Evolutionary conservation across 495 filamentous ascomycete species (phyloP).

Genomic region (Penicillium odoratum): DNA sequence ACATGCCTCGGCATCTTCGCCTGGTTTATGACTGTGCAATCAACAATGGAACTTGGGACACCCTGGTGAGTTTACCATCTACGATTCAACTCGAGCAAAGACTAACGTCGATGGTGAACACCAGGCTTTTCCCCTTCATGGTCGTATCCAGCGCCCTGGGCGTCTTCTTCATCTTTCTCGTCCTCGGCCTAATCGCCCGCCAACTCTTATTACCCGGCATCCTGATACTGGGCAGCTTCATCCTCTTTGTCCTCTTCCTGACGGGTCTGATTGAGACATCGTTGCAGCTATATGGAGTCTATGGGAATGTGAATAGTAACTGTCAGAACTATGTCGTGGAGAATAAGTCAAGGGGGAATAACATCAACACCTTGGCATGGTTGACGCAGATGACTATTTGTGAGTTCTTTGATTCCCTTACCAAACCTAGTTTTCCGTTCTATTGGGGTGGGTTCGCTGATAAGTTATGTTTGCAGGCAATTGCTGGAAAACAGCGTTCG

Average conservation of each 20-base stretch:
- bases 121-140: slow-evolving; percentile 93
- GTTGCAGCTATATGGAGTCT: slow-evolving; percentile 84
- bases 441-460: not conserved
- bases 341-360: slow-evolving; percentile 58
- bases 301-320: slow-evolving; percentile 71
- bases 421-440: not conserved
- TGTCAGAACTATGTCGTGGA: slow-evolving; percentile 73
- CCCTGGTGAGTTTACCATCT: slow-evolving; percentile 68
- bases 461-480: slow-evolving; percentile 34
- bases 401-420: slow-evolving; percentile 41
- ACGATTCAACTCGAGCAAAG: not conserved
- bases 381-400: slow-evolving; percentile 86
- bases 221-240: slow-evolving; percentile 87
- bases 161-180: slow-evolving; percentile 69
- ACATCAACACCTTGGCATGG: slow-evolving; percentile 74
- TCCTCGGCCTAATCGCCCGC: slow-evolving; percentile 72
- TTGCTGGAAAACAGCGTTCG: slow-evolving; percentile 62
- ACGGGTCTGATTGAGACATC: slow-evolving; percentile 87
- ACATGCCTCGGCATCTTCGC: slow-evolving; percentile 85
- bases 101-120: not conserved
- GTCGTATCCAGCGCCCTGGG: slow-evolving; percentile 68
- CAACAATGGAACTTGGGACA: slow-evolving; percentile 63
- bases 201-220: slow-evolving; percentile 83
- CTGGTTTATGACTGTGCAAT: slow-evolving; percentile 79
- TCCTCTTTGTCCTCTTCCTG: slow-evolving; percentile 90